Conservation (phyloP, 257 asterid species). For the Plectranthus barbatus region DNA sequence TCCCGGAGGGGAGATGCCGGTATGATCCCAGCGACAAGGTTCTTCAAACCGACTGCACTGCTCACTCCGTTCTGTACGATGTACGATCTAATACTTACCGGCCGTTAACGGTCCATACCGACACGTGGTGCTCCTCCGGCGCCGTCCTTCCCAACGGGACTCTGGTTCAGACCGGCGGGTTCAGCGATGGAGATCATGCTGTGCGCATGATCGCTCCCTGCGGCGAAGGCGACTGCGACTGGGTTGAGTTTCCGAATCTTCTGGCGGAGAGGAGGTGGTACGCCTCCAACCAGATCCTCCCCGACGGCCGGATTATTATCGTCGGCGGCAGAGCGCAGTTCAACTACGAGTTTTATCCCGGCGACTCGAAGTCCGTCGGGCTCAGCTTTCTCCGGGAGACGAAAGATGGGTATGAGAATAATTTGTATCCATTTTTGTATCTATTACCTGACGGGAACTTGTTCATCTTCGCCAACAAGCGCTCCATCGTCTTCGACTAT, state of each 20-base stretch:
- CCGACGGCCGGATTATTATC: constrained; percentile 49
- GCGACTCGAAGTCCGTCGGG: background rate
- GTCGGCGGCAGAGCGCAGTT: constrained; percentile 59
- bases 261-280: constrained; percentile 53
- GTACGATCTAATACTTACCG: constrained; percentile 23
- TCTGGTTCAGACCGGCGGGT: constrained; percentile 67
- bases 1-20: constrained; percentile 40
- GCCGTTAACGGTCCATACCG: constrained; percentile 45
- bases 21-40: constrained; percentile 29
- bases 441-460: constrained; percentile 59
- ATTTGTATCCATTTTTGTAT: constrained; percentile 61
- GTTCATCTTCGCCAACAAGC: constrained; percentile 49
- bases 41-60: constrained; percentile 50
- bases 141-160: constrained; percentile 50
- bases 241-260: constrained; percentile 36
- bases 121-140: constrained; percentile 85
- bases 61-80: constrained; percentile 61
- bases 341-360: constrained; percentile 50
- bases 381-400: constrained; percentile 49
- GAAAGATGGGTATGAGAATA: constrained; percentile 43
- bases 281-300: constrained; percentile 55
- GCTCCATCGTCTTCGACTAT: constrained; percentile 43
- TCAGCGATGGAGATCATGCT: constrained; percentile 52
- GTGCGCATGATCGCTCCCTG: constrained; percentile 34
- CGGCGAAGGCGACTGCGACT: constrained; percentile 28